Evolutionary conservation across 2,329 filamentous ascomycete species (phyloP).

Genomic region (Lasiodiplodia hormozganensis): DNA sequence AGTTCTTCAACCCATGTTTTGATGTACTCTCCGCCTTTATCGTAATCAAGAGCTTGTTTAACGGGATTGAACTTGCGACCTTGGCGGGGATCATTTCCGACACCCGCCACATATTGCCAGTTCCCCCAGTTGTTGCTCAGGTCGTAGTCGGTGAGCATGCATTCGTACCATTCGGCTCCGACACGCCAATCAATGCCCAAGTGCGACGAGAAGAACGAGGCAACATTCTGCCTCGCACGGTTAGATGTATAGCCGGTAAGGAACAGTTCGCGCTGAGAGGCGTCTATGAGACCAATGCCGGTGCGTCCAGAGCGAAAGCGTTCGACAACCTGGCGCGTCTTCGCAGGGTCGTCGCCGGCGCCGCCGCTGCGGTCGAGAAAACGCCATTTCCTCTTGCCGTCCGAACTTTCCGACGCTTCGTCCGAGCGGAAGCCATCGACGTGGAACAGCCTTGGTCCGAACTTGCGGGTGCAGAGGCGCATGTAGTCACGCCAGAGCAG

Average conservation of each 20-base stretch:
- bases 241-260: slow-evolving; percentile 82
- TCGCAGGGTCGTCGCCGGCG: slow-evolving; percentile 53
- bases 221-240: slow-evolving; percentile 77
- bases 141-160: slow-evolving; percentile 77
- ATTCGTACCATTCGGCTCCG: slow-evolving; percentile 84
- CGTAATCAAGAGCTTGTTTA: slow-evolving; percentile 81
- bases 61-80: slow-evolving; percentile 81
- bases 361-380: slow-evolving; percentile 34
- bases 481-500: slow-evolving; percentile 84
- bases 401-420: slow-evolving; percentile 44
- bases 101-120: slow-evolving; percentile 82
- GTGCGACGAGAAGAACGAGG: slow-evolving; percentile 75
- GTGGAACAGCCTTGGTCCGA: slow-evolving; percentile 68
- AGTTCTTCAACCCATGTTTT: slow-evolving; percentile 77
- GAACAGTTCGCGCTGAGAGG: slow-evolving; percentile 75
- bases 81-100: slow-evolving; percentile 79
- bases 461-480: slow-evolving; percentile 76
- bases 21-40: slow-evolving; percentile 72
- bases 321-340: slow-evolving; percentile 54
- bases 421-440: slow-evolving; percentile 68
- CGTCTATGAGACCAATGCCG: slow-evolving; percentile 79
- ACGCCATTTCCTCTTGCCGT: slow-evolving; percentile 40
- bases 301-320: slow-evolving; percentile 72
- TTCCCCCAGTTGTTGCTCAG: slow-evolving; percentile 80
- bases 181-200: slow-evolving; percentile 79